Evolutionary conservation across 805 yeast genomes (phyloP).

Genomic region (Monosporozyma servazzii): DNA sequence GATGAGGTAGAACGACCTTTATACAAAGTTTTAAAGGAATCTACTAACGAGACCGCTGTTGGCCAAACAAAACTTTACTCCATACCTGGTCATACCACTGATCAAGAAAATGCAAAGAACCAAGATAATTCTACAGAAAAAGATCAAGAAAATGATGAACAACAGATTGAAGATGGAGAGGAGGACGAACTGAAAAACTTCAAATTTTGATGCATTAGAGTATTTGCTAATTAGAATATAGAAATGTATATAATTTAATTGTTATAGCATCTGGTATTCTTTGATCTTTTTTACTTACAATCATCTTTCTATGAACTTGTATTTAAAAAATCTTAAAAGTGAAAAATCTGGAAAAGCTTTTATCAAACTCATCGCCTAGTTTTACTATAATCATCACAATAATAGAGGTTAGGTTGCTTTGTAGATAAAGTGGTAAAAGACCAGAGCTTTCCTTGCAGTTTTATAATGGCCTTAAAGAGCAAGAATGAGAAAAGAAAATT

Average conservation of each 20-base stretch:
- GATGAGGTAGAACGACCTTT: conserved; percentile 9
- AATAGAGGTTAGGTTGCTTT: not conserved
- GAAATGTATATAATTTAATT: no score
- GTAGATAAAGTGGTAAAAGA: not conserved
- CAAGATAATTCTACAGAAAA: not conserved
- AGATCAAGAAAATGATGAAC: not conserved
- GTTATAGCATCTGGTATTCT: no score
- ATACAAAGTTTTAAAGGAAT: conserved; percentile 17
- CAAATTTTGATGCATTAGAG: conserved; percentile 12
- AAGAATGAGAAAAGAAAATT: conserved; percentile 1
- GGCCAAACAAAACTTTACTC: not conserved
- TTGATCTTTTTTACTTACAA: no score
- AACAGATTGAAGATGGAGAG: conserved; percentile 2
- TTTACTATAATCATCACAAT: not conserved
- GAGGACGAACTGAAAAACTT: conserved; percentile 13
- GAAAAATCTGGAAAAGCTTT: not conserved
- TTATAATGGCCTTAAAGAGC: not conserved
- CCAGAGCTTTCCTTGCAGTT: not conserved
- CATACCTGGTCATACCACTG: not conserved
- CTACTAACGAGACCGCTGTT: not conserved
- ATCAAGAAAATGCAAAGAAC: not conserved
- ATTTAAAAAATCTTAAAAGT: not conserved
- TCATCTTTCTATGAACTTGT: no score
- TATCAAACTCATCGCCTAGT: not conserved
- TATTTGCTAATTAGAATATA: not conserved